A percentile compares a stretch with the other conserved stretches of the same genome.
These are phyloP conservation scores for Neotropicomus parvogracilis DNA, from an alignment of 1,284 basidiomycete species.

Conservation along the genomic window DNA sequence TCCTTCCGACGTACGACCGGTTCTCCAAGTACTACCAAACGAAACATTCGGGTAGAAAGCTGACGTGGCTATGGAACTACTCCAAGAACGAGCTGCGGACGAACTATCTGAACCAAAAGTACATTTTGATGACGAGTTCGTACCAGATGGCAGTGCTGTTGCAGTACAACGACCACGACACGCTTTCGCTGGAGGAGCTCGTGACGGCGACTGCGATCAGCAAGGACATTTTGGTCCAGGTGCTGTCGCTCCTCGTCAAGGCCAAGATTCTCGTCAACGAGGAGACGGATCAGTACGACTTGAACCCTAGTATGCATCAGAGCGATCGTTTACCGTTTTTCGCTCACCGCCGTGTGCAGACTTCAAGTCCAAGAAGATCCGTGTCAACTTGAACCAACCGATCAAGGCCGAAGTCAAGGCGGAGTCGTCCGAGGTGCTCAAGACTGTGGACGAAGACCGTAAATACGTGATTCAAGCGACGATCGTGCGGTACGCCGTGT, in stretches of 20 bases:
- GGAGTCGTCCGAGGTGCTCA: constrained; percentile 87
- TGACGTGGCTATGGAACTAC: constrained; percentile 98
- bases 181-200: constrained; percentile 79
- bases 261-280: constrained; percentile 86
- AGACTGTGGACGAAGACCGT: constrained; percentile 96
- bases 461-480: constrained; percentile 97
- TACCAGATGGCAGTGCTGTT: constrained; percentile 95
- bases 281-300: constrained; percentile 84
- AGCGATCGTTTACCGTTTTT: neutral
- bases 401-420: constrained; percentile 95
- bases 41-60: constrained; percentile 91
- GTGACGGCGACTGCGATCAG: constrained; percentile 79
- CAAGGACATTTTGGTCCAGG: constrained; percentile 82
- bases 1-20: constrained; percentile 83
- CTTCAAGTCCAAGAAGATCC: constrained; percentile 98
- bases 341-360: constrained; percentile 40
- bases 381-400: constrained; percentile 90
- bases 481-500: constrained; percentile 73
- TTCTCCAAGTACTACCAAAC: constrained; percentile 94
- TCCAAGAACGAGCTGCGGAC: constrained; percentile 95
- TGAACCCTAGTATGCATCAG: constrained; percentile 73
- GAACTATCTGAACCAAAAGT: constrained; percentile 91
- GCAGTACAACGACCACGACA: constrained; percentile 92
- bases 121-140: constrained; percentile 91
- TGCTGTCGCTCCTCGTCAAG: constrained; percentile 83